Base-by-base conservation (phyloP, 345 rosid genomes). In the Lumnitzera racemosa region DNA sequence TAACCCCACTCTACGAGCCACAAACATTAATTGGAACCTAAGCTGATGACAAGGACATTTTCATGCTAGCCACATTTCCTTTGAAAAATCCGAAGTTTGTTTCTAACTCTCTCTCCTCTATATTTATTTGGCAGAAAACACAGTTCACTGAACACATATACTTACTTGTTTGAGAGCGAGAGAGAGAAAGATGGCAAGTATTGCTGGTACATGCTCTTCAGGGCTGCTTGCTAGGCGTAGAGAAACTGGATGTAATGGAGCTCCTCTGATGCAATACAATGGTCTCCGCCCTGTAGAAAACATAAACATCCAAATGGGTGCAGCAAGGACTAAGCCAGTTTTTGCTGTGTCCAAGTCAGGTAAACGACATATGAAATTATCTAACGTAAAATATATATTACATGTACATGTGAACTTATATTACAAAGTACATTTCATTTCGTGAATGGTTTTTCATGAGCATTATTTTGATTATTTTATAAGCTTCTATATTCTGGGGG, bases 281-380 rank as follows among this genome's bases (percentile, higher is more conserved):
- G 90, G 87, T 16, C 78, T 81, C 41, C 70, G 77, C 62, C 70
- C 74, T 1, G 56, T 55, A 48, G 74, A 71, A 13, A 69, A 13
- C 36, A 16, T 76, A 13, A 69, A 13, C 36, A 16, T 76, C 63
- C 74, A 58, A n/a, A 36, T 73, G 58, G 54, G 71, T 47, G 48
- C 69, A 25, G 11, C 71, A 15, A 5, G 59, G 62, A 64, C 41
- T 17, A 68, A 62, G 56, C 67, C 62, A 5, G 61, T 48, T 23
- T 62, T 69, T 27, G 61, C 51, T 47, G 0, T 69, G 55, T 72
- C 74, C 59, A 41, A 53, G 58, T 59, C 77, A 49, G 77, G 81
- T 83, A 71, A 48, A 53, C 16, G 31, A 11, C 56, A 16, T 13
- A 15, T 46, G 27, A 20, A 36, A 55, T 14, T 55, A 24, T 43